Base-by-base conservation (phyloP, 2,329 filamentous ascomycete genomes). In the Ascochyta pisi region DNA sequence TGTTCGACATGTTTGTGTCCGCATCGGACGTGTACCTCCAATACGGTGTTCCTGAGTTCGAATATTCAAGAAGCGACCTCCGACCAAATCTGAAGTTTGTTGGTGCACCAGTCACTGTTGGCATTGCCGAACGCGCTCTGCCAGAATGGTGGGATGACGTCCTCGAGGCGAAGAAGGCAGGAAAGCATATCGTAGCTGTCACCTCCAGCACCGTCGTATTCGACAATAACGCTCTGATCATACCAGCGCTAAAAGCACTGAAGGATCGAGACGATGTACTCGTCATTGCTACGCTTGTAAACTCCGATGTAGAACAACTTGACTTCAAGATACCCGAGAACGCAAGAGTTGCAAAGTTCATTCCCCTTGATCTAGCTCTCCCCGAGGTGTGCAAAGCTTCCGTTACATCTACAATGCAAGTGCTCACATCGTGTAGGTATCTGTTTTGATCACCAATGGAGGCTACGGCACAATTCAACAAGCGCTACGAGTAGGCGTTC, bases 381-480 rank as follows among this genome's bases (percentile, higher is more conserved):
- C 41, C 75, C 73, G 24, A 51, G 6, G 44, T 49, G 29, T 16
- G 39, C 51, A 29, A 49, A 29, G 26, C 40, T 35, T 48, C 34
- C 5, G 7, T 50, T 15, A 23, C 4, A 15, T 27, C 10, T 31
- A 15, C 6, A 7, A 43, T 5, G 4, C 15, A 22, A 34, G n/a
- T 45, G 26, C 45, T 54, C 23, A 46, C 23, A 5, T 1, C 2
- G 15, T 29, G 8, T 57, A 81, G 49, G 62, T 61, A 4, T 58
- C 64, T 24, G 73, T 80, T 1, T 78, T 83, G 15, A 71, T 83
- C 22, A 75, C 75, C 12, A 83, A 82, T 41, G 81, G 76, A 4
- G 80, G 81, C 6, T 83, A 81, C 50, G 79, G 81, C 4, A 79
- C 78, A 1, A 73, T 81, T 45, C 72, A 76, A 24, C 80, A 83